A percentile compares a stretch with the other conserved stretches of the same genome.
phyloP scores from a whole-genome alignment of 2,329 filamentous ascomycete genomes.

The Parastagonospora avenae region DNA sequence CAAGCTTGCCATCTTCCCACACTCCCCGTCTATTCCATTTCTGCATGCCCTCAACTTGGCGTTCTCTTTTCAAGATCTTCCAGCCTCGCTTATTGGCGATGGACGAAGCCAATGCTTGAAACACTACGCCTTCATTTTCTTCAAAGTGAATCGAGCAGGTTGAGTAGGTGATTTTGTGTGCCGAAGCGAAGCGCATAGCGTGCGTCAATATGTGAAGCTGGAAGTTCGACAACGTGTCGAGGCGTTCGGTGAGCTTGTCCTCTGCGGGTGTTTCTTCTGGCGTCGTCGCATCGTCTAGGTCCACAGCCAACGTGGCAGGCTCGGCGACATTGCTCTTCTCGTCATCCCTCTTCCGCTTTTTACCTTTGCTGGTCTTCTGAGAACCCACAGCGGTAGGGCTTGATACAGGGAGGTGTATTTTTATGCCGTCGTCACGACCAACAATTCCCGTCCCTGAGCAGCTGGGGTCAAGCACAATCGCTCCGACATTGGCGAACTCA shows the following conservation, averaged over 20 bases:
- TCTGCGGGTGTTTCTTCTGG: constrained; percentile 48
- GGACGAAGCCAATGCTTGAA: constrained; percentile 70
- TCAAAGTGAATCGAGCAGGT: constrained; percentile 87
- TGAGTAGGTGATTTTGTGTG: constrained; percentile 78
- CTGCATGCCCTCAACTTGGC: constrained; percentile 77
- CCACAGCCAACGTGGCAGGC: constrained; percentile 20
- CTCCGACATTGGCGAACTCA: constrained; percentile 72
- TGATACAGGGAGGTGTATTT: constrained; percentile 57
- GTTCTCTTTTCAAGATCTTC: constrained; percentile 71
- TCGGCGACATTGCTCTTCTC: constrained; percentile 7
- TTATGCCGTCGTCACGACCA: constrained; percentile 80
- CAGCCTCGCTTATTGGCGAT: constrained; percentile 73
- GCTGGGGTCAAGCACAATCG: constrained; percentile 86
- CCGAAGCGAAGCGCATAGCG: constrained; percentile 77
- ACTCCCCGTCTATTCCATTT: constrained; percentile 70
- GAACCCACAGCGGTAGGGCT: constrained; percentile 25
- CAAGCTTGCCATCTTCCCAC: constrained; percentile 48
- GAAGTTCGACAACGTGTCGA: constrained; percentile 77
- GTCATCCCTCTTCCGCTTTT: constrained; percentile 39
- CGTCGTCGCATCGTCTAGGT: constrained; percentile 32
- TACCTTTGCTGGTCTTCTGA: constrained; percentile 25
- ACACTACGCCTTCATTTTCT: constrained; percentile 88
- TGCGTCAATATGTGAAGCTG: constrained; percentile 83
- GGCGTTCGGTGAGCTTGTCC: constrained; percentile 56
- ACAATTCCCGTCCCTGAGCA: constrained; percentile 96